phyloP scores from a whole-genome alignment of 495 filamentous ascomycete species.

The Penicillium coprophilum region DNA sequence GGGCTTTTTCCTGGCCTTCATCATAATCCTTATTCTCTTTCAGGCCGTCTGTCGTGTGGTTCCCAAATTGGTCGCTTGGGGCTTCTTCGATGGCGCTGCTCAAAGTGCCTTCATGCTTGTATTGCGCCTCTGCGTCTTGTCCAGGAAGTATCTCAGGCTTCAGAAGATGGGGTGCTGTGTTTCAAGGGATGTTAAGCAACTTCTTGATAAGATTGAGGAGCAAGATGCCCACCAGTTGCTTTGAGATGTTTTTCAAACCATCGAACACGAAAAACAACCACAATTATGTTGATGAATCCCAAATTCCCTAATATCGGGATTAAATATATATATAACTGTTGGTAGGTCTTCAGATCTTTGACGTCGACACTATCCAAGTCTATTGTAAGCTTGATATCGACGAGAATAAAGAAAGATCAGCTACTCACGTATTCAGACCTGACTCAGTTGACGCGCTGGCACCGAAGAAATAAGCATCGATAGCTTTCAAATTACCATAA shows the following conservation, averaged over 20 bases:
- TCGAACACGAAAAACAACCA: constrained; percentile 34
- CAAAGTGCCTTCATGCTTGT: neutral
- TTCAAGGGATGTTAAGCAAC: too few species aligned
- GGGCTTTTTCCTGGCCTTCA: neutral
- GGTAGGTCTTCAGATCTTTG: constrained; percentile 39
- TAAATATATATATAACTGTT: constrained; percentile 40
- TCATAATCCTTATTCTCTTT: neutral
- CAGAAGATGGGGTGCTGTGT: constrained; percentile 9
- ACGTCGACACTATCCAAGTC: constrained; percentile 32
- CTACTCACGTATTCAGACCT: constrained; percentile 42
- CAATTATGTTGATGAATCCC: constrained; percentile 38
- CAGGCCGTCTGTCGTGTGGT: neutral
- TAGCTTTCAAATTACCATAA: constrained; percentile 39
- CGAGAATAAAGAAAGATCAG: neutral
- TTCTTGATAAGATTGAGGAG: neutral
- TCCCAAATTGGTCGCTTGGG: constrained; percentile 1
- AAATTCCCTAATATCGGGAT: constrained; percentile 36
- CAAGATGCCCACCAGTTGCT: constrained; percentile 14
- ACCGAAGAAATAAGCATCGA: constrained; percentile 48
- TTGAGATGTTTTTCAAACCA: constrained; percentile 39
- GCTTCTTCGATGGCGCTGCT: neutral
- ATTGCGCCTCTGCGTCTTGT: constrained; percentile 7
- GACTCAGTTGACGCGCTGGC: constrained; percentile 43
- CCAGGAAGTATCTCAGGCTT: neutral
- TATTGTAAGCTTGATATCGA: neutral